phyloP scores from a whole-genome alignment of 2,329 filamentous ascomycete species.

The Penicillium hordei region DNA sequence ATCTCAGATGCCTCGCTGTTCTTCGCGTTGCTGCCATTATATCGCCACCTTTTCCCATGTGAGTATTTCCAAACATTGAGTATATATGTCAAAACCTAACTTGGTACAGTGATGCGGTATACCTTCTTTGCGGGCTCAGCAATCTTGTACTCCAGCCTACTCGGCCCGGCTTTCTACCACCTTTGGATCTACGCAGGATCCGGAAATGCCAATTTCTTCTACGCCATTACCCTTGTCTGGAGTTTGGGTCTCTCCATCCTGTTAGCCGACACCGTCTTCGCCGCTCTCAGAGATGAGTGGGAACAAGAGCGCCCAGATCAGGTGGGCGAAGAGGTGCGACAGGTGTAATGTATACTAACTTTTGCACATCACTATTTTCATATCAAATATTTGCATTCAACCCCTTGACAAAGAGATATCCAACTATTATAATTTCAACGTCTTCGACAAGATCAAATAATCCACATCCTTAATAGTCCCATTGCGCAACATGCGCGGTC shows the following conservation, averaged over 20 bases:
- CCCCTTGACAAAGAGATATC: background rate
- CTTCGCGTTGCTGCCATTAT: slow-evolving; percentile 77
- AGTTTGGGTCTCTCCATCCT: slow-evolving; percentile 84
- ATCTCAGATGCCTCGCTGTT: slow-evolving; percentile 88
- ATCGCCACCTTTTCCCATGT: slow-evolving; percentile 86
- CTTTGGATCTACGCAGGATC: slow-evolving; percentile 98
- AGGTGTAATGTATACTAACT: slow-evolving; percentile 60
- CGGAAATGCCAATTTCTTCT: slow-evolving; percentile 99
- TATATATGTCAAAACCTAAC: slow-evolving; percentile 27
- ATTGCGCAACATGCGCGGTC: slow-evolving; percentile 49
- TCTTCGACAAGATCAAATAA: slow-evolving; percentile 56
- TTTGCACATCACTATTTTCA: background rate
- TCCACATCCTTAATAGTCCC: slow-evolving; percentile 51
- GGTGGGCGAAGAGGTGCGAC: slow-evolving; percentile 80
- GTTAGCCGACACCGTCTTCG: slow-evolving; percentile 84
- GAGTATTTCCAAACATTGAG: slow-evolving; percentile 36
- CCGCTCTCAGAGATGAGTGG: slow-evolving; percentile 87
- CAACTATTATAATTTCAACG: slow-evolving; percentile 22
- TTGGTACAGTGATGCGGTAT: slow-evolving; percentile 74
- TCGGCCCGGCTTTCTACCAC: slow-evolving; percentile 94
- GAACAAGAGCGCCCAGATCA: slow-evolving; percentile 89
- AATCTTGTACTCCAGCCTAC: slow-evolving; percentile 80
- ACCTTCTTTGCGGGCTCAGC: slow-evolving; percentile 81
- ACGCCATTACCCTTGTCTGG: slow-evolving; percentile 98
- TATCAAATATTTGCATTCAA: slow-evolving; percentile 1